These are phyloP conservation scores for Ceriops tagal DNA, from an alignment of 345 rosid species.

Conservation along the genomic window DNA sequence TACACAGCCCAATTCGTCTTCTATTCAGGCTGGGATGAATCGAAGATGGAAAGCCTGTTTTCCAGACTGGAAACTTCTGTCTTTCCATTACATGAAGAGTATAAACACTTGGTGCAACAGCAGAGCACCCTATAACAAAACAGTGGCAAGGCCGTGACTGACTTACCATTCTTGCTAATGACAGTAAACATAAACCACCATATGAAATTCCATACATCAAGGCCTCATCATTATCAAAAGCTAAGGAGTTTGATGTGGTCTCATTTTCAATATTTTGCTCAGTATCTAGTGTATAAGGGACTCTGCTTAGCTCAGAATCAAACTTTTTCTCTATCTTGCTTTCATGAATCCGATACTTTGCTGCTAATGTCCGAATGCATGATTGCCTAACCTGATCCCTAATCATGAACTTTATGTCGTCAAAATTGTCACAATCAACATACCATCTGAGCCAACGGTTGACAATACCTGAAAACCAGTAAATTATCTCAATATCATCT, in stretches of 20 bases:
- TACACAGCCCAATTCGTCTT: constrained; percentile 74
- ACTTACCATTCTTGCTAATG: constrained; percentile 67
- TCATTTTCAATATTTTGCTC: constrained; percentile 46
- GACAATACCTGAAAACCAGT: constrained; percentile 76
- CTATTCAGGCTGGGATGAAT: constrained; percentile 82
- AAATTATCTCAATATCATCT: constrained; percentile 63
- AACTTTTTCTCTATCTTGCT: constrained; percentile 61
- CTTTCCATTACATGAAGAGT: constrained; percentile 82
- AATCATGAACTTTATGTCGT: constrained; percentile 57
- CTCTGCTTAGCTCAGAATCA: constrained; percentile 54
- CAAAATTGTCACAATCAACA: constrained; percentile 54
- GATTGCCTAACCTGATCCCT: constrained; percentile 57
- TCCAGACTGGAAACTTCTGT: constrained; percentile 94
- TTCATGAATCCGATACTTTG: constrained; percentile 72
- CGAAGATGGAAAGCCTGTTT: constrained; percentile 76
- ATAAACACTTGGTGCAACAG: constrained; percentile 69
- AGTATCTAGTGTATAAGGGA: constrained; percentile 50
- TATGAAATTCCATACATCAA: constrained; percentile 59
- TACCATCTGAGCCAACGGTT: constrained; percentile 75
- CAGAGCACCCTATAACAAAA: constrained; percentile 63
- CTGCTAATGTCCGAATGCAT: constrained; percentile 81
- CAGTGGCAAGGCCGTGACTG: constrained; percentile 74
- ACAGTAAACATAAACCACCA: constrained; percentile 63
- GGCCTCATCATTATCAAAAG: constrained; percentile 51
- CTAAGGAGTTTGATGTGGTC: constrained; percentile 30